Percentiles rank a stretch among this genome's conserved stretches.
phyloP scores from a whole-genome alignment of 2,329 filamentous ascomycete genomes.

The Conoideocrella luteorostrata region DNA sequence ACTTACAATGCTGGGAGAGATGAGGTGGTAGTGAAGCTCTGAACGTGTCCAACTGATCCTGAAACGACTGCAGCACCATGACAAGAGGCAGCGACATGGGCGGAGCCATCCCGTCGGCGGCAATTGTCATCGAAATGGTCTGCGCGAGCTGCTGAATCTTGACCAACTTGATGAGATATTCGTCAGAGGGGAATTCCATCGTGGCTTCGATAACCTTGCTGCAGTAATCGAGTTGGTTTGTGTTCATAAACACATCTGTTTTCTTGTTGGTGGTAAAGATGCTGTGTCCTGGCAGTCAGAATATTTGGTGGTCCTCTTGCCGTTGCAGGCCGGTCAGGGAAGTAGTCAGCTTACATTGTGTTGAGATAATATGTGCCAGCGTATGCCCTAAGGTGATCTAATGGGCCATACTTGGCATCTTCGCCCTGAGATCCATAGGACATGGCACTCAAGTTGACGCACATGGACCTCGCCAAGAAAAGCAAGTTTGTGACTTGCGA shows the following conservation, averaged over 20 bases:
- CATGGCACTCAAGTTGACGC: slow-evolving; percentile 32
- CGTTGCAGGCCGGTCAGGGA: too few species aligned
- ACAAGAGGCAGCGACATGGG: slow-evolving; percentile 32
- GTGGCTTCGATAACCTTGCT: slow-evolving; percentile 34
- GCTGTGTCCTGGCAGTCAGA: slow-evolving; percentile 13
- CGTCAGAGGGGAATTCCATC: slow-evolving; percentile 37
- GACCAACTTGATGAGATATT: slow-evolving; percentile 38
- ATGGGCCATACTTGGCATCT: slow-evolving; percentile 19
- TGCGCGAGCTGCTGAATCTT: slow-evolving; percentile 42
- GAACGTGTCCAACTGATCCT: slow-evolving; percentile 36
- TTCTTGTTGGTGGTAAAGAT: slow-evolving; percentile 41
- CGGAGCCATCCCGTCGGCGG: slow-evolving; percentile 21
- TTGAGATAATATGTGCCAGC: slow-evolving; percentile 45
- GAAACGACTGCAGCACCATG: slow-evolving; percentile 36
- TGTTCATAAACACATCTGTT: slow-evolving; percentile 42
- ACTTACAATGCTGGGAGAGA: slow-evolving; percentile 29
- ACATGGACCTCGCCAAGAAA: slow-evolving; percentile 41
- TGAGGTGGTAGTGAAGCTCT: slow-evolving; percentile 27
- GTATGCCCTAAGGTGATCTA: slow-evolving; percentile 42
- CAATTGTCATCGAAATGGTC: slow-evolving; percentile 36
- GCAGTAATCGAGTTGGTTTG: slow-evolving; percentile 36
- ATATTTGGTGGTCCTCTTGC: too few species aligned
- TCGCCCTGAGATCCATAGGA: slow-evolving; percentile 18
- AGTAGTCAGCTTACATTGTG: slow-evolving; percentile 32
- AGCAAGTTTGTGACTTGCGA: slow-evolving; percentile 44